These are phyloP conservation scores for Gossypium ekmanianum DNA, from an alignment of 345 rosid genomes.

Conservation along the genomic window DNA sequence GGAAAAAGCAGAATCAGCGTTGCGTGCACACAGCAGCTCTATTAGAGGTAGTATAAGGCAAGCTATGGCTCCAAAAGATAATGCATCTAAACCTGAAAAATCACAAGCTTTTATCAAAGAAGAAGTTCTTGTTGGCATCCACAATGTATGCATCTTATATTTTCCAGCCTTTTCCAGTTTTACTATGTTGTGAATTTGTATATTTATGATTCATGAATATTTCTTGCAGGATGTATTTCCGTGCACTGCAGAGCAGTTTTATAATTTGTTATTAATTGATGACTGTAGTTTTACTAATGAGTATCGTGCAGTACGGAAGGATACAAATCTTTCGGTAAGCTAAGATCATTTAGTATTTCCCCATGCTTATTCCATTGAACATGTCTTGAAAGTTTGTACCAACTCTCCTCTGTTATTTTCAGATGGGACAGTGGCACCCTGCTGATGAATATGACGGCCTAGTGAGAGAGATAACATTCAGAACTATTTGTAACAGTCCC, in stretches of 20 bases:
- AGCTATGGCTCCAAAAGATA: constrained; percentile 44
- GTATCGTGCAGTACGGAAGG: constrained; percentile 38
- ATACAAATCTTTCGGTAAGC: constrained; percentile 75
- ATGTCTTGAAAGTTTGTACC: constrained; percentile 8
- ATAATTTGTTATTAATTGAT: too few species aligned
- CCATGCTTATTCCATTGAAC: too few species aligned
- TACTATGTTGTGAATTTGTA: constrained; percentile 2
- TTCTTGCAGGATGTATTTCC: too few species aligned
- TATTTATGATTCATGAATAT: background rate
- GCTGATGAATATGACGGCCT: constrained; percentile 94
- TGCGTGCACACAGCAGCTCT: constrained; percentile 57
- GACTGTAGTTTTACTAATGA: too few species aligned
- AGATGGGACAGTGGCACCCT: constrained; percentile 93
- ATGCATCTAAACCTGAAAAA: constrained; percentile 44
- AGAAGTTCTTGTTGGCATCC: constrained; percentile 72
- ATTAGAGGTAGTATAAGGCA: constrained; percentile 47
- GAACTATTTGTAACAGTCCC: constrained; percentile 81
- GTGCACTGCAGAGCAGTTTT: too few species aligned
- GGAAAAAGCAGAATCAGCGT: constrained; percentile 84
- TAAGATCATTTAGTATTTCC: constrained; percentile 2
- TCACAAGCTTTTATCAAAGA: constrained; percentile 71
- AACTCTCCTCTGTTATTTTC: constrained; percentile 27
- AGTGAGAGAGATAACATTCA: constrained; percentile 88
- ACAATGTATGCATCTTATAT: constrained; percentile 45
- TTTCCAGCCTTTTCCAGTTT: constrained; percentile 12